Evolutionary conservation across 169 alveolate genomes (phyloP), one percentile per base, ranked within the genome.

Genomic region (Plasmodium relictum): DNA sequence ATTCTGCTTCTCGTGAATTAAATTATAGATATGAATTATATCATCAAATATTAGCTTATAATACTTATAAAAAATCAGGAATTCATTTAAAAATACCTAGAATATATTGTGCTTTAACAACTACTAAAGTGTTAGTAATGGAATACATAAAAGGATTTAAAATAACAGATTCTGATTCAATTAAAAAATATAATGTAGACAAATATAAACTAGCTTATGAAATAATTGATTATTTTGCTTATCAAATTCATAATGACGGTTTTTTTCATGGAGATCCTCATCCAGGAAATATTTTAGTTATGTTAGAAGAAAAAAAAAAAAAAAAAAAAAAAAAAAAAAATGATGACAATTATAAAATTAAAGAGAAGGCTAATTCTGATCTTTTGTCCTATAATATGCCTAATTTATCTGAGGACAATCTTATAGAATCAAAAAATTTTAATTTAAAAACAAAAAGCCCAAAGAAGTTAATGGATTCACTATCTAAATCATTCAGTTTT

Each of bases 241-340:
- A 74, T 74, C 96, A 93, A 87, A 91, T 94, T 20, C 93, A 94
- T 66, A 78, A 78, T 48, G 90, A 78, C 50, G 98, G 98, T 12
- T 93, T 93, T 71, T 95, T 96, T 61, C 98, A 96, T 78, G 98
- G 97, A n/a, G 98, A 96, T 62, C 98, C 98, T 1, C 98, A 96
- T 73, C 98, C 98, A 6, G 98, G 98, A 10, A 96, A 96, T 88
- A 86, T 96, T 16, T 92, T 94, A 24, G 96, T 96, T 20, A 93
- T 93, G 70, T 66, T 92, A 24, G 83, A 70, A 42, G 71, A 70
- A 22, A 63, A 22, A 20, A 39, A 45, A 26, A 59, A 65, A 2
- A 74, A 59, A 31, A 9, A 59, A 22, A 73, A 45, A 26, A 56
- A 9, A 7, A 52, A 58, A 72, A 72, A 16, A 73, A 14, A 16